Base-by-base conservation (phyloP, 257 asterid species). In the Knoxia roxburghii region DNA sequence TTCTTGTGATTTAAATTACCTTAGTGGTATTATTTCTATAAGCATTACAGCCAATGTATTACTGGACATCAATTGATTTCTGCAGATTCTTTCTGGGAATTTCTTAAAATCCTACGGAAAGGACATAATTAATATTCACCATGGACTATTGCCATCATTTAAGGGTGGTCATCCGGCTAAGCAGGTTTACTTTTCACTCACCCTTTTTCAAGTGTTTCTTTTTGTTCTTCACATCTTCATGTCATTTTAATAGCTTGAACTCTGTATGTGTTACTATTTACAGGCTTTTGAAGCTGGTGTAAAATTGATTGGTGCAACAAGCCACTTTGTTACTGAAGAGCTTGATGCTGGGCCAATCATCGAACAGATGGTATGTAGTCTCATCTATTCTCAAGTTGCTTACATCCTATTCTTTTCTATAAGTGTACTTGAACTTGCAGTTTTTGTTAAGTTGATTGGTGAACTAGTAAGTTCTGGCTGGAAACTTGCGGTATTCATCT, bases 211-310 rank as follows among this genome's bases (percentile, higher is more conserved):
- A 39, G 56, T 52, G 48, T 23, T 37, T 61, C 1, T 59, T 48
- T 48, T 24, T 11, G 14, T 7, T 5, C 61, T 66, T 51, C 43
- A n/a, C 39, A 37, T 61, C 10, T 67, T 41, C 49, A 55, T 26
- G 40, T 49, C 53, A 49, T 45, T 66, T 32, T 40, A 30, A 64
- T 48, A 33, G 53, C 49, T 51, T 57, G 67, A 50, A 52, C 73
- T 56, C 69, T 53, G 21, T 65, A 20, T 37, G n/a, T 37, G 24
- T 48, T 59, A 48, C 67, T n/a, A 60, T 65, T 70, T 58, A 45
- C 78, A 92, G 97, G 98, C 97, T 49, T 93, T 93, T 73, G 96
- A 89, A 26, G 91, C 96, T 72, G 98, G 98, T 21, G 98, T 93
- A 61, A 93, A 93, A 72, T 68, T 93, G 81, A 93, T 93, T 67